phyloP scores from a whole-genome alignment of 345 rosid genomes.

The Lumnitzera racemosa region DNA sequence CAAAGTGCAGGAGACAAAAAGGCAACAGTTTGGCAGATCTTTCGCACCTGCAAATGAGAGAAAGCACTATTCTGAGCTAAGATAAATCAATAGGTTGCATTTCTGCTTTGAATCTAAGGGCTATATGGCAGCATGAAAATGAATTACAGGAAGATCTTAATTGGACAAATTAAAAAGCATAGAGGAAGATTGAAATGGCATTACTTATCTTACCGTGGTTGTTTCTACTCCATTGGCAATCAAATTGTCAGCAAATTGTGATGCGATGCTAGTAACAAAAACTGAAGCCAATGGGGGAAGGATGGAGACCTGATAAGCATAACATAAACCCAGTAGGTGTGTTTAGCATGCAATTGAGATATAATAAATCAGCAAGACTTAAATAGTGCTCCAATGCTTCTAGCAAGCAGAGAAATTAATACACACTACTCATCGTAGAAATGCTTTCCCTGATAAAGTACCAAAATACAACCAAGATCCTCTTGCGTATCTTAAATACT shows the following conservation, averaged over 20 bases:
- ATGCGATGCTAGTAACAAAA: constrained; percentile 65
- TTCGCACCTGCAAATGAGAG: constrained; percentile 53
- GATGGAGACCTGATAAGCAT: constrained; percentile 70
- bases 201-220: constrained; percentile 48
- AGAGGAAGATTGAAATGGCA: too few species aligned
- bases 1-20: constrained; percentile 87
- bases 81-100: too few species aligned
- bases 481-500: too few species aligned
- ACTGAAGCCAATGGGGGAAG: constrained; percentile 93
- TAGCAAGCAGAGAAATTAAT: too few species aligned
- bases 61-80: background rate
- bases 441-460: too few species aligned
- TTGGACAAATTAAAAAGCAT: constrained; percentile 5
- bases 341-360: background rate
- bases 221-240: constrained; percentile 75
- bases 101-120: too few species aligned
- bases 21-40: constrained; percentile 84
- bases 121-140: background rate
- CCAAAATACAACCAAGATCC: too few species aligned
- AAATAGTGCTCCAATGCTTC: too few species aligned
- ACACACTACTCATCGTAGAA: too few species aligned
- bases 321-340: background rate
- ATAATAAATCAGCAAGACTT: background rate
- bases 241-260: constrained; percentile 81
- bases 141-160: background rate